Conservation (phyloP, 306 rosid genomes). For the Pyrus bretschneideri region DNA sequence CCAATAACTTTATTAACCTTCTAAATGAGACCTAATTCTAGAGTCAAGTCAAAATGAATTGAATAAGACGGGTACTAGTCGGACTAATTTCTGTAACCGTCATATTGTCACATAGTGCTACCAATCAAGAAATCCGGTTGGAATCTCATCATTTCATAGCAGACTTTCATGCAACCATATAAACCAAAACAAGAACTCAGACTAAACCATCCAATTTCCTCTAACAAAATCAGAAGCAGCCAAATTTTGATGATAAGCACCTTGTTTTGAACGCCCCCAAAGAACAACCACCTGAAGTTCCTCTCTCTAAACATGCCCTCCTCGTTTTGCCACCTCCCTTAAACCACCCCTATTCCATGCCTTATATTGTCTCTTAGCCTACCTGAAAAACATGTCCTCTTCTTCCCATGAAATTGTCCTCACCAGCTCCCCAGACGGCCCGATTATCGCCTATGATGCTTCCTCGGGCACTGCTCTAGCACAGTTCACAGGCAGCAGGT, state of each 20-base stretch:
- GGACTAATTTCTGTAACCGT: not conserved
- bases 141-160: not conserved
- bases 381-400: slow-evolving; percentile 29
- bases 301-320: slow-evolving; percentile 3
- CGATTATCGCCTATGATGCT: slow-evolving; percentile 42
- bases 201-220: not conserved
- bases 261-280: slow-evolving; percentile 38
- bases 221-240: slow-evolving; percentile 15
- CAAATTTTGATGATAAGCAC: slow-evolving; percentile 15
- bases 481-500: slow-evolving; percentile 34
- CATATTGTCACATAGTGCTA: not conserved
- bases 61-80: not conserved
- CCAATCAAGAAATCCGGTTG: not conserved
- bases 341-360: not conserved
- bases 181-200: not conserved
- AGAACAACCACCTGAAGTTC: not conserved
- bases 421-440: slow-evolving; percentile 55
- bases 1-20: not conserved
- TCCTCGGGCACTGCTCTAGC: slow-evolving; percentile 31
- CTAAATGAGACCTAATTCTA: not conserved
- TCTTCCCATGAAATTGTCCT: slow-evolving; percentile 47
- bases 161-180: not conserved
- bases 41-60: not conserved
- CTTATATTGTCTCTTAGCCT: not conserved
- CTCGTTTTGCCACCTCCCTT: slow-evolving; percentile 9